A percentile compares a stretch with the other conserved stretches of the same genome.
Conservation (phyloP, 2,329 filamentous ascomycete species). For the Trichoderma cornu-damae region DNA sequence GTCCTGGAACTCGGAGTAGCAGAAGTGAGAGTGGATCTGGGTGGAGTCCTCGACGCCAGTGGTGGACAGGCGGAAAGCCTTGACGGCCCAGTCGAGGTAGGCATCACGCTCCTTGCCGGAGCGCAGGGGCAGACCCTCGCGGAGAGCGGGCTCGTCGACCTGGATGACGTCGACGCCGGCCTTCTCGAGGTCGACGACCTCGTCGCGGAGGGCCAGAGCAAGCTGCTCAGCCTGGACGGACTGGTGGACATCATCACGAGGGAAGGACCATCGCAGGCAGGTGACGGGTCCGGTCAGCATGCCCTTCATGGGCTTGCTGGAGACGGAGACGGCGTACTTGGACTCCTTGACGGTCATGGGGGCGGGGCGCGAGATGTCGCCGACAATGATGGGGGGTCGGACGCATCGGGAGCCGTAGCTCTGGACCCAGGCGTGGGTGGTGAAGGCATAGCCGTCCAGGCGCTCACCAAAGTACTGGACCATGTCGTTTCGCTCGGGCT, state of each 20-base stretch:
- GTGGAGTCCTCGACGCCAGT: conserved; percentile 91
- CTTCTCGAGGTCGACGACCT: conserved; percentile 96
- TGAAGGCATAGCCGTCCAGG: conserved; percentile 95
- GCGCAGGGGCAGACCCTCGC: conserved; percentile 97
- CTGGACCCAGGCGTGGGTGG: conserved; percentile 98
- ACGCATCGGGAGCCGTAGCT: conserved; percentile 98
- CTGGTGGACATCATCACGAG: conserved; percentile 98
- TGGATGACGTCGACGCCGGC: conserved; percentile 97
- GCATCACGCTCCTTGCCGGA: conserved; percentile 89
- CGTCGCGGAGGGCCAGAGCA: conserved; percentile 94
- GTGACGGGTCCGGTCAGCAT: conserved; percentile 99
- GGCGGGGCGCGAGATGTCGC: conserved; percentile 92
- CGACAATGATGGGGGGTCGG: conserved; percentile 95
- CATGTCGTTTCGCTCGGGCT: conserved; percentile 99
- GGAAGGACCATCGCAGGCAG: conserved; percentile 99
- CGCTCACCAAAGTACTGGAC: conserved; percentile 99
- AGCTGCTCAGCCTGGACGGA: conserved; percentile 98
- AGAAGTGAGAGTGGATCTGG: conserved; percentile 99
- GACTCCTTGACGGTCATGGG: conserved; percentile 99
- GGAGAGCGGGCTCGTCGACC: conserved; percentile 97
- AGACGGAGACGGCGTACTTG: conserved; percentile 94
- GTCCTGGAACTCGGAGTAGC: conserved; percentile 99
- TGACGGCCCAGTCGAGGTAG: conserved; percentile 95
- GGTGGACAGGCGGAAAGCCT: conserved; percentile 95
- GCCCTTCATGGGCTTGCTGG: conserved; percentile 99